Evolutionary conservation across 2,329 filamentous ascomycete species (phyloP).

Genomic region (Alternaria hordeiaustralica): DNA sequence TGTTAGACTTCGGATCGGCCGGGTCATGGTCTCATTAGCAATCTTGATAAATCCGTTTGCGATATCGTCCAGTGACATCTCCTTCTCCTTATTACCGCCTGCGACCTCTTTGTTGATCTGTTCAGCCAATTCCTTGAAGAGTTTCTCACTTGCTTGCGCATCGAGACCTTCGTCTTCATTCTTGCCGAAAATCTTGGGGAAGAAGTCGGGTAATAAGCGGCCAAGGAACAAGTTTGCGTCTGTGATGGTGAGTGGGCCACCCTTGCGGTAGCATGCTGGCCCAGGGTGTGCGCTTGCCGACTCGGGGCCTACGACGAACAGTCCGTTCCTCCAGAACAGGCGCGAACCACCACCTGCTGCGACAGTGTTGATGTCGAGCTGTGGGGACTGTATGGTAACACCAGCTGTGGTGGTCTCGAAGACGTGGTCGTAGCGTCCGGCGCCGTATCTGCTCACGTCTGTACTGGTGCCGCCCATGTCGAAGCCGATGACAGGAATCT

Average conservation of each 20-base stretch:
- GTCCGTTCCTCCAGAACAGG: slow-evolving; percentile 85
- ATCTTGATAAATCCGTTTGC: slow-evolving; percentile 90
- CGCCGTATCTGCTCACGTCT: slow-evolving; percentile 85
- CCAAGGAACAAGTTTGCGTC: slow-evolving; percentile 90
- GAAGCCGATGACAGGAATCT: slow-evolving; percentile 88
- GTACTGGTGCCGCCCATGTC: slow-evolving; percentile 96
- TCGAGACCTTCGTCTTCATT: slow-evolving; percentile 85
- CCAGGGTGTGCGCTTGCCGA: slow-evolving; percentile 89
- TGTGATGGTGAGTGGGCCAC: slow-evolving; percentile 88
- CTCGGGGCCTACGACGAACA: slow-evolving; percentile 90
- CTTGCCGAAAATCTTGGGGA: slow-evolving; percentile 93
- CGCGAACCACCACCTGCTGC: slow-evolving; percentile 86
- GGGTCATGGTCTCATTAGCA: slow-evolving; percentile 89
- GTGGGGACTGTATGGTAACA: slow-evolving; percentile 91
- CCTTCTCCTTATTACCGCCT: slow-evolving; percentile 61
- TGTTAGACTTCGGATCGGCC: slow-evolving; percentile 87
- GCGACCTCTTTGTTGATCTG: slow-evolving; percentile 79
- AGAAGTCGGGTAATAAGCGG: slow-evolving; percentile 85
- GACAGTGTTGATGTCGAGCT: slow-evolving; percentile 94
- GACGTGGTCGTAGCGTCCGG: slow-evolving; percentile 87
- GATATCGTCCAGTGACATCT: slow-evolving; percentile 81
- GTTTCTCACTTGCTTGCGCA: slow-evolving; percentile 72
- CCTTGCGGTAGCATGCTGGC: slow-evolving; percentile 89
- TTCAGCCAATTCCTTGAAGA: slow-evolving; percentile 77
- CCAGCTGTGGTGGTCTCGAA: slow-evolving; percentile 94